phyloP scores from a whole-genome alignment of 768 basidiomycete species.

The Macrolepiota fuliginosa region DNA sequence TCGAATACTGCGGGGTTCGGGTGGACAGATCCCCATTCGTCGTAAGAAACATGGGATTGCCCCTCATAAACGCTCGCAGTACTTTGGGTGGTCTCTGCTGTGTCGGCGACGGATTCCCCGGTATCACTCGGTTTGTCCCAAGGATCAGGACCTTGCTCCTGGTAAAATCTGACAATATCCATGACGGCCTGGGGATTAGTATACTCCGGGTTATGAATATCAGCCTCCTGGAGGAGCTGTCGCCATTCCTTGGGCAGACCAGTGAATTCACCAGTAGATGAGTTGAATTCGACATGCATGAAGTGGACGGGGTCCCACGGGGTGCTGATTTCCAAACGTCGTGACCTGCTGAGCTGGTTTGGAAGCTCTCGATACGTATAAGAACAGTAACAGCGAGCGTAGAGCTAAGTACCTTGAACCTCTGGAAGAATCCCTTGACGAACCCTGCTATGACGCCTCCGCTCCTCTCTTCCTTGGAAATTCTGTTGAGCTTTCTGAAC shows the following conservation, averaged over 20 bases:
- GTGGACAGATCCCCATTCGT: too few species aligned
- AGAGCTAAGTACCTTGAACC: too few species aligned
- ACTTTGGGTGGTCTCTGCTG: neutral
- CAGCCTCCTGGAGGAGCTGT: constrained; percentile 91
- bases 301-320: constrained; percentile 99
- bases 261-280: constrained; percentile 96
- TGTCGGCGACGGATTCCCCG: constrained; percentile 21
- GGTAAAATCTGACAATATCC: constrained; percentile 99
- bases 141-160: constrained; percentile 63
- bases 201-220: constrained; percentile 91
- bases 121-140: constrained; percentile 84
- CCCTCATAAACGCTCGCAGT: too few species aligned
- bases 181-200: constrained; percentile 97
- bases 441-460: too few species aligned
- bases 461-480: too few species aligned
- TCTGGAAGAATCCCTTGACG: too few species aligned
- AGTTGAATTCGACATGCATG: constrained; percentile 99
- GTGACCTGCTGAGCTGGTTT: constrained; percentile 29
- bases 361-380: too few species aligned
- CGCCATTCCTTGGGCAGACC: constrained; percentile 99
- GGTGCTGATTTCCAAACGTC: constrained; percentile 90
- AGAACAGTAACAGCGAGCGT: too few species aligned
- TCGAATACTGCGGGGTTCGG: too few species aligned
- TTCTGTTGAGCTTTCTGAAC: too few species aligned
- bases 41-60: too few species aligned